Percentiles rank a stretch among this genome's conserved stretches.
Evolutionary conservation across 2,329 filamentous ascomycete species (phyloP).

Genomic region (Lachnellula subtilissima): DNA sequence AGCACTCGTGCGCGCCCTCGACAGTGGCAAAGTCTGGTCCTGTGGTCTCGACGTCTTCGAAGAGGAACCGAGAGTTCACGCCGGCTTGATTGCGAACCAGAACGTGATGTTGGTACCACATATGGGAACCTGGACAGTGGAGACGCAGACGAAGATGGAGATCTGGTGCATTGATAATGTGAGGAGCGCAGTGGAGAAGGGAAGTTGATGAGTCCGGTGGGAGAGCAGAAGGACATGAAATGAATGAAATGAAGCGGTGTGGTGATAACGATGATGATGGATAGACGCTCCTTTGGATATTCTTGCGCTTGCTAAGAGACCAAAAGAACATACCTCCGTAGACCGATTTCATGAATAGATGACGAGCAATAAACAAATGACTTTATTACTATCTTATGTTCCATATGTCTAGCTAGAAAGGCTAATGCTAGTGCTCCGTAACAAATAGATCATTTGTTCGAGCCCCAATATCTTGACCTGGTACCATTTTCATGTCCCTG

Average conservation of each 20-base stretch:
- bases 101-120: conserved; percentile 74
- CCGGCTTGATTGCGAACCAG: conserved; percentile 64
- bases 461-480: too few species aligned
- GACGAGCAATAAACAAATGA: too few species aligned
- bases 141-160: conserved; percentile 64
- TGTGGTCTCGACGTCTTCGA: conserved; percentile 80
- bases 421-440: too few species aligned
- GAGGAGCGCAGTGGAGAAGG: conserved; percentile 54
- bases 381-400: too few species aligned
- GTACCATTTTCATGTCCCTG: too few species aligned
- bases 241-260: background rate
- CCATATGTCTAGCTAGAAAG: too few species aligned
- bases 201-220: conserved; percentile 63
- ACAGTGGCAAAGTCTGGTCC: conserved; percentile 63
- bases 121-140: conserved; percentile 79
- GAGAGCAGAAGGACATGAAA: conserved; percentile 56
- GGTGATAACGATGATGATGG: too few species aligned
- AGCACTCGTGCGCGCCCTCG: conserved; percentile 69
- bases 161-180: conserved; percentile 71
- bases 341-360: too few species aligned
- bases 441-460: too few species aligned
- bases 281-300: too few species aligned
- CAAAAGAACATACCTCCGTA: too few species aligned
- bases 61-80: conserved; percentile 72
- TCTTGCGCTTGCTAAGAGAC: too few species aligned